Evolutionary conservation across 2,329 filamentous ascomycete species (phyloP).

Genomic region (Penicillium crustosum): DNA sequence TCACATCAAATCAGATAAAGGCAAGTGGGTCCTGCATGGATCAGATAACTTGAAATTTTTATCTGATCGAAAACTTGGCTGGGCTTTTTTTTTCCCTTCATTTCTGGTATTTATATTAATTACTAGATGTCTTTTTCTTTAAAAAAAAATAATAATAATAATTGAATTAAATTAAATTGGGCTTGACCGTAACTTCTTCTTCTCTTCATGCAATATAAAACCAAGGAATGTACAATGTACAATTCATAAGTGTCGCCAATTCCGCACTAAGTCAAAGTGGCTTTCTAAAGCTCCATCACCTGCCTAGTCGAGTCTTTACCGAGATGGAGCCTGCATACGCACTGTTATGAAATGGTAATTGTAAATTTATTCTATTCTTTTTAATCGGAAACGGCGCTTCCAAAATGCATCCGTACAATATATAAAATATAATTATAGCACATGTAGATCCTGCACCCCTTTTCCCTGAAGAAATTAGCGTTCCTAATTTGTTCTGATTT

Average conservation of each 20-base stretch:
- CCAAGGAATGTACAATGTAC: neutral
- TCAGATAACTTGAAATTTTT: slow-evolving; percentile 23
- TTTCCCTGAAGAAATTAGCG: neutral
- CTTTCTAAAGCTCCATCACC: neutral
- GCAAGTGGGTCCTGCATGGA: slow-evolving; percentile 14
- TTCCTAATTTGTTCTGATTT: neutral
- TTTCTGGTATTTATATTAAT: neutral
- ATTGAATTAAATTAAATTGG: neutral
- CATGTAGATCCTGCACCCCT: neutral
- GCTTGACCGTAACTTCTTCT: neutral
- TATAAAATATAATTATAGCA: neutral
- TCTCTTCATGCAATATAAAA: neutral
- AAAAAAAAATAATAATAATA: no score
- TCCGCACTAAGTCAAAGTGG: neutral
- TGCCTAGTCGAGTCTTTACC: slow-evolving; percentile 8
- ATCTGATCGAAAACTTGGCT: slow-evolving; percentile 16
- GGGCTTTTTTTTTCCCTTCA: neutral
- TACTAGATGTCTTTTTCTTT: neutral
- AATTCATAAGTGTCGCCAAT: neutral
- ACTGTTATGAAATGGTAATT: neutral
- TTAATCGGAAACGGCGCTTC: neutral
- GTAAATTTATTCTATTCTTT: neutral
- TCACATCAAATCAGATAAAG: slow-evolving; percentile 10
- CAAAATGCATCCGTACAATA: neutral
- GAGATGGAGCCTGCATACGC: slow-evolving; percentile 5